Base-by-base conservation (phyloP, 305 asterid species). In the Nicotiana rustica region DNA sequence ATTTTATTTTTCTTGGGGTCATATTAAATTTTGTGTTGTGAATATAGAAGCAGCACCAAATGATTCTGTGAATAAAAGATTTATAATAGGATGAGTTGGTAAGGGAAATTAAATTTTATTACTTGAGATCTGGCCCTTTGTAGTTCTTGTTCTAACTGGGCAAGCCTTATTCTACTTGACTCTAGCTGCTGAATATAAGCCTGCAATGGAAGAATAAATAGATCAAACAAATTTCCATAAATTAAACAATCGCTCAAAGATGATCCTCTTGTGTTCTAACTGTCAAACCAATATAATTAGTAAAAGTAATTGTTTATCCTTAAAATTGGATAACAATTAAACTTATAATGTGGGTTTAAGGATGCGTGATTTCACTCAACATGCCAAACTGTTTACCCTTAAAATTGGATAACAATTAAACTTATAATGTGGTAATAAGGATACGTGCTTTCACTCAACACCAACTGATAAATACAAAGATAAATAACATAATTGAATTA, bases 171-270 rank as follows among this genome's bases (percentile, higher is more conserved):
- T 87, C 98, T 92, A 87, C 99, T 96, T 47, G 97, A 73, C 85
- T 96, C 99, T 19, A 96, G 92, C 85, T 94, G 97, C 90, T 96
- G 99, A 86, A 96, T 95, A 86, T 96, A 96, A 64, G 99, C 98
- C 98, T 94, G 93, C 52, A 81, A 75, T 19, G 64, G 17, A 49
- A 62, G 41, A 67, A 62, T 77, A 59, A 78, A 21, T 64, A 60
- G 65, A 78, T 36, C 3, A 67, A 60, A 36, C 14, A 38, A 67
- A 29, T 77, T 36, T 35, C 57, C 21, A 21, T 31, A 67, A 61
- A 41, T 41, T 7, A 41, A 78, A 75, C 62, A 49, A 25, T 10
- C 13, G 29, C 18, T 2, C 10, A 13, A 36, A 17, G 33, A 81
- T 5, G 64, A n/a, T 15, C 31, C 29, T 65, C 44, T 49, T 21